Base-by-base conservation (phyloP, 176 grass and related monocot genomes). In the Elymus sibiricus region DNA sequence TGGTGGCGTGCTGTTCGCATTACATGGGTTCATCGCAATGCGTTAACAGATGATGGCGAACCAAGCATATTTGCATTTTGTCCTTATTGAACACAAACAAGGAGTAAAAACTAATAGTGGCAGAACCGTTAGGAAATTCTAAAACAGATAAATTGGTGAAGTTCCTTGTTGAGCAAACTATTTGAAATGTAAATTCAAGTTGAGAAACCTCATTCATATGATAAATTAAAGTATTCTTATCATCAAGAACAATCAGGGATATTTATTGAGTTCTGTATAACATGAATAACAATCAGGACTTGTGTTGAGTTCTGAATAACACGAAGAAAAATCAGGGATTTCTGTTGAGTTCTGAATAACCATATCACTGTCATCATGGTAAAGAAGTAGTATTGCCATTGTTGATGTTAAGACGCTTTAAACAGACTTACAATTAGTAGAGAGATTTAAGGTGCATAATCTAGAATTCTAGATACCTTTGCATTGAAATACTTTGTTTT, bases 391-490 rank as follows among this genome's bases (percentile, higher is more conserved):
- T 3, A 29, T 25, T 86, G 42, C 9, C 35, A 75, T 27, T 84
- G 47, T 15, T 87, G 67, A 74, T 32, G 14, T 66, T 62, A 86
- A 85, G 27, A 28, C 70, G 60, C 56, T 58, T 61, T 64, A 72
- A 64, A 86, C 1, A 62, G 34, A 53, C 70, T 82, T 40, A 28
- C 34, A 64, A 74, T 37, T 28, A 60, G 72, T 42, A 56, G 9
- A 85, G 55, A 60, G 34, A 67, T 68, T 68, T 28, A 71, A 84
- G 35, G 32, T n/a, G 59, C 5, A 62, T 7, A 82, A 66, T 38
- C 78, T 61, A 37, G 70, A 65, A 82, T 60, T 38, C 78, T 61
- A 37, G 70, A 65, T 79, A 98, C 96, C 91, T 89, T 89, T 88
- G 67, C 62, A 90, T 71, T 59, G 74, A 79, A 83, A 59, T 34